These are phyloP conservation scores for Solanum hybrid DNA, from an alignment of 305 asterid genomes.

Conservation along the genomic window DNA sequence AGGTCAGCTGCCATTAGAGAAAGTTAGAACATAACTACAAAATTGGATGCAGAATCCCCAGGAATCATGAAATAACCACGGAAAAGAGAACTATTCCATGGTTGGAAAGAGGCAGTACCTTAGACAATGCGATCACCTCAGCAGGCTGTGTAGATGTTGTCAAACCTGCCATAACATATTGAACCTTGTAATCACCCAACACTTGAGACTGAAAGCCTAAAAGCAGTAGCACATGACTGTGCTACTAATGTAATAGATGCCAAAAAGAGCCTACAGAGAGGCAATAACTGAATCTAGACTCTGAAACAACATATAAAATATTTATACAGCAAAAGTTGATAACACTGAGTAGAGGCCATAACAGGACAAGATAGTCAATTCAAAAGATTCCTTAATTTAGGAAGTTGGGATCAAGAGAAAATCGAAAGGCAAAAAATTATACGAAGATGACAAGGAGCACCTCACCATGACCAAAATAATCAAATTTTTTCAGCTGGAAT, in stretches of 20 bases:
- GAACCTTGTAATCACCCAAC: conserved; percentile 1
- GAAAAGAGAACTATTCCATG: background rate
- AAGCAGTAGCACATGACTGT: background rate
- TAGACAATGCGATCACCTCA: conserved; percentile 76
- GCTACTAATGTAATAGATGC: background rate
- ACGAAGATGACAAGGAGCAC: conserved; percentile 11
- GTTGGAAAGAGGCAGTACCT: conserved; percentile 38
- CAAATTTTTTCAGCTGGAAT: conserved; percentile 56
- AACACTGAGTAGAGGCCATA: background rate
- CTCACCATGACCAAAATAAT: conserved; percentile 88
- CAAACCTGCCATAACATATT: conserved; percentile 48
- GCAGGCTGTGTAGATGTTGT: conserved; percentile 48
- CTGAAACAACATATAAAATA: background rate
- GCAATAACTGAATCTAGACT: background rate
- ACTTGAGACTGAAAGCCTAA: background rate
- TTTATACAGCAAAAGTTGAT: background rate
- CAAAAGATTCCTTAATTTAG: background rate
- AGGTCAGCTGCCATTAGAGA: conserved; percentile 61
- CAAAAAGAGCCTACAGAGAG: background rate
- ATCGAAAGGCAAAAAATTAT: background rate
- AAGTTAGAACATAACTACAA: conserved; percentile 10
- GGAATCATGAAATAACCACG: background rate
- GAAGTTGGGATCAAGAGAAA: background rate
- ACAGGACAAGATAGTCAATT: background rate
- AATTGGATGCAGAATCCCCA: background rate